Evolutionary conservation across 176 grass and related monocot genomes (phyloP).

Genomic region (Oryza officinalis): DNA sequence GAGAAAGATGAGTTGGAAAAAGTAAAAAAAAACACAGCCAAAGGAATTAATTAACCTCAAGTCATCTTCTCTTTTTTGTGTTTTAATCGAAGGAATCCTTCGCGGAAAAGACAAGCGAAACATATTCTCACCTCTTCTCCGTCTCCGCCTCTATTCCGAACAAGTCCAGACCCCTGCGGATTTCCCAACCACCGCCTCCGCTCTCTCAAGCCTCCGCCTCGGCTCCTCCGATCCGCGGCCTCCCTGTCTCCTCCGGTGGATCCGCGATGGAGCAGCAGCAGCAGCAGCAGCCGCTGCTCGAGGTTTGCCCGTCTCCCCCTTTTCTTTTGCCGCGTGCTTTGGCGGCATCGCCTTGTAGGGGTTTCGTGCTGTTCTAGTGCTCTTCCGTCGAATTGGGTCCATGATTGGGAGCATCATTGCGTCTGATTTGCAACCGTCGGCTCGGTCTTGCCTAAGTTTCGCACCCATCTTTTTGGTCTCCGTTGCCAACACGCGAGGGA

Average conservation of each 20-base stretch:
- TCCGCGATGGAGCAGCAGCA: conserved; percentile 38
- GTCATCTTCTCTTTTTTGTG: too few relatives aligned
- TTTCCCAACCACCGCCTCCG: background rate
- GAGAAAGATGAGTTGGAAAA: too few relatives aligned
- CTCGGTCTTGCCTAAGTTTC: background rate
- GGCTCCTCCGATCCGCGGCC: conserved; percentile 10
- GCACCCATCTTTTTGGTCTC: background rate
- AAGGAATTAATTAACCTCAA: background rate
- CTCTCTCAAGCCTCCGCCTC: background rate
- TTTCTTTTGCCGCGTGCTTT: background rate
- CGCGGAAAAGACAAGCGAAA: background rate
- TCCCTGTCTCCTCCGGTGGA: background rate
- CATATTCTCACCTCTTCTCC: background rate
- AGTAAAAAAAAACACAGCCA: too few relatives aligned
- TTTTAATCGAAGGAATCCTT: background rate
- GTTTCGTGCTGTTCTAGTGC: background rate
- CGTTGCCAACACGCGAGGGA: background rate
- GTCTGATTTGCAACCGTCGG: background rate
- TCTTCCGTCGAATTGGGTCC: background rate
- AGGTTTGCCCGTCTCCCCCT: conserved; percentile 8
- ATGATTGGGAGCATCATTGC: background rate
- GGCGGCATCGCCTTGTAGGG: background rate
- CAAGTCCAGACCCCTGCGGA: background rate
- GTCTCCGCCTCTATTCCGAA: background rate
- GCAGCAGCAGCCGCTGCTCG: conserved; percentile 30